phyloP scores from a whole-genome alignment of 2,329 filamentous ascomycete genomes.

The Tolypocladium ophioglossoides region DNA sequence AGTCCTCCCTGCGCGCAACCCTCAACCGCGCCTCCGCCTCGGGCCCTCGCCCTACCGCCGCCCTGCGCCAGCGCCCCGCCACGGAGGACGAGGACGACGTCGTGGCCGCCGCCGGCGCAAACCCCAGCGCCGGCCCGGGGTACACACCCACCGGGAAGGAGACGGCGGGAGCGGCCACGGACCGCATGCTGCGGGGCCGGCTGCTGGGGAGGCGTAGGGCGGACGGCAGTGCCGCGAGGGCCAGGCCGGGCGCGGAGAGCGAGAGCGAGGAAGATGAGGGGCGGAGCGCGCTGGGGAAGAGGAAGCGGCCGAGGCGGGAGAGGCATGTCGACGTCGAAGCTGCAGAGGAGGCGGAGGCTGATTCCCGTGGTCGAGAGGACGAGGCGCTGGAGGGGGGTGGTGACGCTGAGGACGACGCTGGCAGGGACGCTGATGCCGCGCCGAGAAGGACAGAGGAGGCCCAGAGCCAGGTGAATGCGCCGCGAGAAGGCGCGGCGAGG shows the following conservation, averaged over 20 bases:
- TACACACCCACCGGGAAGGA: conserved; percentile 18
- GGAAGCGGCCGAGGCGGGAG: conserved; percentile 19
- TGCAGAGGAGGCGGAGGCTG: neutral
- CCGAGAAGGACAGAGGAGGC: neutral
- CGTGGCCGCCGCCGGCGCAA: conserved; percentile 15
- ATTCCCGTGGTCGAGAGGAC: neutral
- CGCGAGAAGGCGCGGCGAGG: neutral
- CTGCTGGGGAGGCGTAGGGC: conserved; percentile 14
- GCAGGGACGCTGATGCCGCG: neutral
- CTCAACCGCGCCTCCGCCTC: conserved; percentile 15
- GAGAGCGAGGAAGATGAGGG: conserved; percentile 26
- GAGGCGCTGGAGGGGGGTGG: neutral
- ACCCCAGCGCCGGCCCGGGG: conserved; percentile 30
- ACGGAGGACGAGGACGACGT: conserved; percentile 7
- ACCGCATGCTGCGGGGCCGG: conserved; percentile 19
- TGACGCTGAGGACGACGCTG: neutral
- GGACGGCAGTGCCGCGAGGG: conserved; percentile 3
- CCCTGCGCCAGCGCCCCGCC: neutral
- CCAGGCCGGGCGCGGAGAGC: conserved; percentile 13
- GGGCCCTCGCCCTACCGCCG: conserved; percentile 4
- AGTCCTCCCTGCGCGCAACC: conserved; percentile 20
- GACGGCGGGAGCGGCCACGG: conserved; percentile 9
- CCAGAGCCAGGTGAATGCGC: neutral
- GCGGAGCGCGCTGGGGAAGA: conserved; percentile 25
- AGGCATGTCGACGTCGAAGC: neutral